Evolutionary conservation across 202 grass and related monocot species (phyloP).

Genomic region (Elaeis oleifera): DNA sequence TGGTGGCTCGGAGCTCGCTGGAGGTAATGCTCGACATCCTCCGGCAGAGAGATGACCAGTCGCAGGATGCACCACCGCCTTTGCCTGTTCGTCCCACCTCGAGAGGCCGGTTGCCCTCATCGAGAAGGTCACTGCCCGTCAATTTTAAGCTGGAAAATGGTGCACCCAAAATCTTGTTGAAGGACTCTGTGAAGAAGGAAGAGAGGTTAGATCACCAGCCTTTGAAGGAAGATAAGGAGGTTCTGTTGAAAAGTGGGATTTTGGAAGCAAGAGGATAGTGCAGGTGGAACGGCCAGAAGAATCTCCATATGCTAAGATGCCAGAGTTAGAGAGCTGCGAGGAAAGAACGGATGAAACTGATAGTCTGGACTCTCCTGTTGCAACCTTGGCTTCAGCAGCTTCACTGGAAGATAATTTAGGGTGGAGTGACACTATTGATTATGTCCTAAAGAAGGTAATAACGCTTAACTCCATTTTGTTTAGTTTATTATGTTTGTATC

Average conservation of each 20-base stretch:
- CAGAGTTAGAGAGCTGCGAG: constrained; percentile 16
- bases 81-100: constrained; percentile 68
- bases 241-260: constrained; percentile 36
- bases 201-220: constrained; percentile 23
- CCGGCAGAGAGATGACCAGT: constrained; percentile 65
- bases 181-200: constrained; percentile 7
- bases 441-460: constrained; percentile 71
- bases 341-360: constrained; percentile 26
- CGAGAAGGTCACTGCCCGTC: constrained; percentile 41
- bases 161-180: constrained; percentile 9
- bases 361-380: constrained; percentile 26
- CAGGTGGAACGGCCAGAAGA: constrained; percentile 34
- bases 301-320: constrained; percentile 44
- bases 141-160: constrained; percentile 49
- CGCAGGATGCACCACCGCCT: constrained; percentile 63
- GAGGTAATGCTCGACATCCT: constrained; percentile 80
- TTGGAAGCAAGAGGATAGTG: constrained; percentile 50
- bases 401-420: constrained; percentile 43
- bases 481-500: no score
- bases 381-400: constrained; percentile 26
- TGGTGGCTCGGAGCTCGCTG: constrained; percentile 52
- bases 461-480: not conserved
- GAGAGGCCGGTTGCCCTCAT: constrained; percentile 57
- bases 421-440: constrained; percentile 38
- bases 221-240: constrained; percentile 36